Percentiles rank a stretch among this genome's conserved stretches.
These are phyloP conservation scores for Bigelowiella natans DNA, from an alignment of 78 protist species.

Conservation along the genomic window DNA sequence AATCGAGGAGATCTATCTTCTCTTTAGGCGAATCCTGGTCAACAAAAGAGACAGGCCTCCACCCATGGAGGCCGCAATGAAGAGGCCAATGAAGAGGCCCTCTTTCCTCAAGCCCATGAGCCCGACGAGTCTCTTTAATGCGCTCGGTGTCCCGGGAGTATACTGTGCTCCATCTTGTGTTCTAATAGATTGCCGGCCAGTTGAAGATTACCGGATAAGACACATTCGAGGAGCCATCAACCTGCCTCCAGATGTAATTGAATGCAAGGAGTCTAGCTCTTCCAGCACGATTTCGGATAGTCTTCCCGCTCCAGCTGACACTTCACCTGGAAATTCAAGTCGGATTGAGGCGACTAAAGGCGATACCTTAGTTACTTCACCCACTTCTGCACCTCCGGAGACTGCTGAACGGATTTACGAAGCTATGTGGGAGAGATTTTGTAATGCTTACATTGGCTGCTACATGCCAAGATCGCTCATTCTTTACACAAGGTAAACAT, in stretches of 20 bases:
- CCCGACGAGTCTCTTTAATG: not conserved
- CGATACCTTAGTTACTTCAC: too few species aligned
- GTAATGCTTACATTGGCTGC: not conserved
- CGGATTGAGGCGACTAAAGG: too few species aligned
- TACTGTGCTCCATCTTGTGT: not conserved
- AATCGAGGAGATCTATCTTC: too few species aligned
- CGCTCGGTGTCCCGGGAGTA: not conserved
- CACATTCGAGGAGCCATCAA: not conserved
- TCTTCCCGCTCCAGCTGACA: too few species aligned
- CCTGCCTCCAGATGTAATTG: too few species aligned
- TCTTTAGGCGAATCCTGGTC: too few species aligned
- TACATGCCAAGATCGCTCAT: not conserved
- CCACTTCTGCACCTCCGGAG: not conserved
- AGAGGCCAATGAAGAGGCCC: too few species aligned
- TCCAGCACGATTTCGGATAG: too few species aligned
- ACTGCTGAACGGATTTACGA: not conserved
- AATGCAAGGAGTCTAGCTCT: too few species aligned
- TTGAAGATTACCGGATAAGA: not conserved
- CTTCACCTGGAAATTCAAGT: too few species aligned
- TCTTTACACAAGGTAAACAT: not conserved
- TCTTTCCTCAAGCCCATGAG: not conserved
- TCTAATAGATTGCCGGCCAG: not conserved
- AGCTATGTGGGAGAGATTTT: not conserved
- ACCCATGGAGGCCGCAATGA: too few species aligned
- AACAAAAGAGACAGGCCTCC: too few species aligned